These are phyloP conservation scores for Pythium vanterpoolii DNA, from an alignment of 352 stramenopile genomes.

Conservation along the genomic window DNA sequence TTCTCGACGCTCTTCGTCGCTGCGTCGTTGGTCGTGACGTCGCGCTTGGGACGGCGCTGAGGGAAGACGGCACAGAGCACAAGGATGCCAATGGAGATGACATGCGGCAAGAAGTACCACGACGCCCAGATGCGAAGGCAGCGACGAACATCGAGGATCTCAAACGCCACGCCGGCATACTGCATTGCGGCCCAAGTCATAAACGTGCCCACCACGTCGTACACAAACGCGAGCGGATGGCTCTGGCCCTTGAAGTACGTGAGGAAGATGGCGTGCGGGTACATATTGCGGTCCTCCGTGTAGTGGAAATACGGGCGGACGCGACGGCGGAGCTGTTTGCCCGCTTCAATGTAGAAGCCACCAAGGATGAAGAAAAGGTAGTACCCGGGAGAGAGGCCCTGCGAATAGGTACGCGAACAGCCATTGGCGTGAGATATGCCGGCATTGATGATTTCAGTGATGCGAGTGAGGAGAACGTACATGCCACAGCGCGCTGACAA, in stretches of 20 bases:
- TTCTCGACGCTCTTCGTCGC: conserved; percentile 31
- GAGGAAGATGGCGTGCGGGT: conserved; percentile 78
- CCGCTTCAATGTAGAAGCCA: conserved; percentile 84
- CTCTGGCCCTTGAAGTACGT: conserved; percentile 74
- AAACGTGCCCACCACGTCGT: conserved; percentile 68
- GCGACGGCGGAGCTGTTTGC: conserved; percentile 75
- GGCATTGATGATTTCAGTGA: background rate
- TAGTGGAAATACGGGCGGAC: conserved; percentile 82
- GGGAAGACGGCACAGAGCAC: conserved; percentile 62
- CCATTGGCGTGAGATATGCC: background rate
- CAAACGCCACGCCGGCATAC: conserved; percentile 82
- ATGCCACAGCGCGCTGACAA: conserved; percentile 84
- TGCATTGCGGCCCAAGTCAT: conserved; percentile 85
- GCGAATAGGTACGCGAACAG: background rate
- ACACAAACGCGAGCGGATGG: conserved; percentile 73
- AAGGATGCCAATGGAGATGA: conserved; percentile 55
- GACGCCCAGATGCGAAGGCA: conserved; percentile 74
- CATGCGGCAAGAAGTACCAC: conserved; percentile 80
- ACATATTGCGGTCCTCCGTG: conserved; percentile 74
- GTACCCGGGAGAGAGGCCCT: conserved; percentile 85
- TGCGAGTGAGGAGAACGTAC: conserved; percentile 32
- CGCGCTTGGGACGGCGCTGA: conserved; percentile 30
- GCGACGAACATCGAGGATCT: conserved; percentile 75
- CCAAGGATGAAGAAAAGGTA: conserved; percentile 87
- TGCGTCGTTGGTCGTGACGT: conserved; percentile 4